phyloP scores from a whole-genome alignment of 371 early-diverging fungal species.

The Actinomortierella wolfii region DNA sequence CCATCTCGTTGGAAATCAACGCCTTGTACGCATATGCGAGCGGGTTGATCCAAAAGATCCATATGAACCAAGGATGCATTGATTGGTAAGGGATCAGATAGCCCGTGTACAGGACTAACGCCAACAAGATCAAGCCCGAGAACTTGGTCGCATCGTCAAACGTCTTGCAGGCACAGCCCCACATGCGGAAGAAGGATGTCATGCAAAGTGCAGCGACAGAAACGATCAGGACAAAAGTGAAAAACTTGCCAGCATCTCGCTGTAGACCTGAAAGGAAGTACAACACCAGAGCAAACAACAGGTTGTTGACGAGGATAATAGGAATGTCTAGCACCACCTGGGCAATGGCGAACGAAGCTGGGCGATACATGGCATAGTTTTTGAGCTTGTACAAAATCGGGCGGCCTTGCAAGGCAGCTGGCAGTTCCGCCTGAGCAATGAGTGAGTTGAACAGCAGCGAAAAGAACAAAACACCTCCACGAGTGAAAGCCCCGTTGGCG shows the following conservation, averaged over 20 bases:
- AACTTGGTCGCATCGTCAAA: conserved; percentile 61
- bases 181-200: conserved; percentile 66
- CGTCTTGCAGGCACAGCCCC: conserved; percentile 60
- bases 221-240: conserved; percentile 57
- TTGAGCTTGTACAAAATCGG: conserved; percentile 72
- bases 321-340: conserved; percentile 55
- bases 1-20: conserved; percentile 70
- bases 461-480: conserved; percentile 72
- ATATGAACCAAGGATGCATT: conserved; percentile 76
- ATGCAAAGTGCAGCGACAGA: conserved; percentile 57
- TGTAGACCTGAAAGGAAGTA: conserved; percentile 67
- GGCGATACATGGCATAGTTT: conserved; percentile 66
- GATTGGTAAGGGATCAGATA: conserved; percentile 63
- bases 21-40: conserved; percentile 71
- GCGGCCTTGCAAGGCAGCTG: conserved; percentile 58
- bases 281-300: conserved; percentile 48
- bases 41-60: conserved; percentile 76
- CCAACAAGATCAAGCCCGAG: conserved; percentile 58
- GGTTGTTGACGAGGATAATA: conserved; percentile 49
- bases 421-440: conserved; percentile 55
- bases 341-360: conserved; percentile 64
- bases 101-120: conserved; percentile 64
- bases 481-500: conserved; percentile 61
- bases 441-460: conserved; percentile 60
- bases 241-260: conserved; percentile 56